Percentiles rank a stretch among this genome's conserved stretches.
Evolutionary conservation across 2,329 filamentous ascomycete genomes (phyloP).

Genomic region (Sphaerulina vaccinii): DNA sequence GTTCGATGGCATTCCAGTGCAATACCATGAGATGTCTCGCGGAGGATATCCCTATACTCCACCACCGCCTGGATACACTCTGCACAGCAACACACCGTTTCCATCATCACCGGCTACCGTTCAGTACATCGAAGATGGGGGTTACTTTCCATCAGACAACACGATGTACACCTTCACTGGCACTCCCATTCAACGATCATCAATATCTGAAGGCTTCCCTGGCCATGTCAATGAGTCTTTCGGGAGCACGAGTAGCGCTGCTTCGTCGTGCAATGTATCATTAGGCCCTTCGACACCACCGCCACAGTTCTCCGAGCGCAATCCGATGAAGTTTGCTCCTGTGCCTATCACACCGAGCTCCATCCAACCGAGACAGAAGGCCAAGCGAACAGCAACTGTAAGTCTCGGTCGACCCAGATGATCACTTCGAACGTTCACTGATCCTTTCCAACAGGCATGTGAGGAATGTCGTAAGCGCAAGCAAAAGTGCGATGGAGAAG

Average conservation of each 20-base stretch:
- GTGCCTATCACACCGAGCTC: constrained; percentile 28
- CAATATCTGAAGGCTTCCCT: constrained; percentile 23
- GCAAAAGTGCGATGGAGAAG: constrained; percentile 28
- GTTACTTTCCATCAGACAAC: constrained; percentile 22
- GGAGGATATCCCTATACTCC: constrained; percentile 22
- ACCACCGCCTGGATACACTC: constrained; percentile 20
- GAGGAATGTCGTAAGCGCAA: constrained; percentile 29
- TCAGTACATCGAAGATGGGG: constrained; percentile 24
- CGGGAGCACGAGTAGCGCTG: constrained; percentile 18
- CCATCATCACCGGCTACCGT: constrained; percentile 13
- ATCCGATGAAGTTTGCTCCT: constrained; percentile 22
- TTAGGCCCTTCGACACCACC: constrained; percentile 24
- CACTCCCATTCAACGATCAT: constrained; percentile 16
- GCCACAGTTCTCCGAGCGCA: constrained; percentile 11
- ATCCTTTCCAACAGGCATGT: constrained; percentile 19
- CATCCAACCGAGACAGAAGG: constrained; percentile 25
- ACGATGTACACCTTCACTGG: constrained; percentile 18
- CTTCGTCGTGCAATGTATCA: constrained; percentile 25
- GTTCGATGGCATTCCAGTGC: constrained; percentile 19
- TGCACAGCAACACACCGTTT: constrained; percentile 26
- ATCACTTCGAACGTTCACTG: not conserved
- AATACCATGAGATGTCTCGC: constrained; percentile 25
- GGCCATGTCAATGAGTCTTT: constrained; percentile 20
- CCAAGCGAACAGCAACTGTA: constrained; percentile 29
- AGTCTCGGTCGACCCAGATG: constrained; percentile 3